Percentiles rank a stretch among this genome's conserved stretches.
Conservation (phyloP, 1,284 basidiomycete genomes). For the Apiotrichum domesticum region DNA sequence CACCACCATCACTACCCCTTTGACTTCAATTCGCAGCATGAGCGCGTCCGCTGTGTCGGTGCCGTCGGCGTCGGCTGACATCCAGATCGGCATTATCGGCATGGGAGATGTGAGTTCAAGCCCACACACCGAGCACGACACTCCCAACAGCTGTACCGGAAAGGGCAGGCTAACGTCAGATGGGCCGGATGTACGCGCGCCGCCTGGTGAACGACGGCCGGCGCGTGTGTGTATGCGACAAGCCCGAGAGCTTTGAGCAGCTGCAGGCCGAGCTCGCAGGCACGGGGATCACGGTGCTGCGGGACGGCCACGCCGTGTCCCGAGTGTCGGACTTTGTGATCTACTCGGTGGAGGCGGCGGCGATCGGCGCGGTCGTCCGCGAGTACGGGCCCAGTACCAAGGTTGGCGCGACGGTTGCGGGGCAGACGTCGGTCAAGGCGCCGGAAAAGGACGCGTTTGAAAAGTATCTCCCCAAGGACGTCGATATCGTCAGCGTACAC, state of each 20-base stretch:
- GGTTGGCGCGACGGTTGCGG: slow-evolving; percentile 82
- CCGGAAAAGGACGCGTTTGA: slow-evolving; percentile 91
- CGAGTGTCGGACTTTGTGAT: slow-evolving; percentile 81
- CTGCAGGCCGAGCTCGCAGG: slow-evolving; percentile 58
- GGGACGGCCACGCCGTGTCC: slow-evolving; percentile 77
- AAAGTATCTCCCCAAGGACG: slow-evolving; percentile 74
- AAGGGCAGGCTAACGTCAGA: slow-evolving; percentile 49
- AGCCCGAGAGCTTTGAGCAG: slow-evolving; percentile 66
- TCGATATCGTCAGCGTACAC: slow-evolving; percentile 86
- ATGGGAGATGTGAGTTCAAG: slow-evolving; percentile 58
- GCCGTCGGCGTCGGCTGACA: slow-evolving; percentile 35
- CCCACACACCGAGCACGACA: too few species aligned
- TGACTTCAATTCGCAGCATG: neutral
- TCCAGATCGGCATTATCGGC: slow-evolving; percentile 76
- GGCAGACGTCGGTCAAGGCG: slow-evolving; percentile 94
- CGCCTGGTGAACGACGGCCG: slow-evolving; percentile 27
- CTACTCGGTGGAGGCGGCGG: slow-evolving; percentile 92
- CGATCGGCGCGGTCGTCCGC: slow-evolving; percentile 72
- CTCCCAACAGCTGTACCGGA: too few species aligned
- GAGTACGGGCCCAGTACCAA: slow-evolving; percentile 94
- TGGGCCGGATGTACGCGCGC: slow-evolving; percentile 91
- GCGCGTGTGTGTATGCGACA: slow-evolving; percentile 89
- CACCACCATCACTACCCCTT: neutral
- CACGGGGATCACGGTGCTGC: slow-evolving; percentile 58
- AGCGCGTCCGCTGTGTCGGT: neutral